Conservation (phyloP, 495 filamentous ascomycete species). For the Tuber aestivum region DNA sequence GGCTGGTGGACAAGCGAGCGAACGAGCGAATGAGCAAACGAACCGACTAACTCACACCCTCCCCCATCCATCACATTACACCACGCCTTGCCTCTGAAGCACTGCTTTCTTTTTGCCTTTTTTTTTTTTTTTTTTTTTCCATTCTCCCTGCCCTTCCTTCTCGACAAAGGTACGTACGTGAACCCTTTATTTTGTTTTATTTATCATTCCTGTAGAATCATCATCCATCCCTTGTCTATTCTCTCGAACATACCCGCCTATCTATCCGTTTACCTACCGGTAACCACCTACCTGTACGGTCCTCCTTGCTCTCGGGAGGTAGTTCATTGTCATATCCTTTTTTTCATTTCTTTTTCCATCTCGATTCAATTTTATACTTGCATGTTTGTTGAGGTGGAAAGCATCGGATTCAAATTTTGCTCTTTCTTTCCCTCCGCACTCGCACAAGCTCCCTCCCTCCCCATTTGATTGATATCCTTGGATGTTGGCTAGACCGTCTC, state of each 20-base stretch:
- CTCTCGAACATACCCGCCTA: background rate
- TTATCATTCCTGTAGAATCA: conserved; percentile 17
- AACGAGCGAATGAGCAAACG: conserved; percentile 20
- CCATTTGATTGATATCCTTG: background rate
- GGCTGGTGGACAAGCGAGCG: conserved; percentile 15
- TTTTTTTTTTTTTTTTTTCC: no score
- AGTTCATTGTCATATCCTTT: background rate
- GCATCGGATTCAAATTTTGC: background rate
- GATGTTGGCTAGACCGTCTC: background rate
- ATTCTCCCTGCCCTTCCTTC: conserved; percentile 12
- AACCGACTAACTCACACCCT: conserved; percentile 28
- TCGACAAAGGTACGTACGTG: conserved; percentile 23
- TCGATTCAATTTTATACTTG: background rate
- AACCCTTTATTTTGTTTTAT: conserved; percentile 15
- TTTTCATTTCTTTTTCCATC: background rate
- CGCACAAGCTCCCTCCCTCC: background rate
- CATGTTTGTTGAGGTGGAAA: background rate
- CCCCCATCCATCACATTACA: conserved; percentile 31
- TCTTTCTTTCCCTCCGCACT: background rate
- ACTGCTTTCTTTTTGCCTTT: conserved; percentile 19
- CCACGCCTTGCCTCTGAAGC: conserved; percentile 31
- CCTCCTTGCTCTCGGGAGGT: background rate
- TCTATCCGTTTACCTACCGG: background rate
- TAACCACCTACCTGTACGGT: background rate
- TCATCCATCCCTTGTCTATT: background rate